Conservation (phyloP, 306 rosid genomes). For the Nissolia schottii region DNA sequence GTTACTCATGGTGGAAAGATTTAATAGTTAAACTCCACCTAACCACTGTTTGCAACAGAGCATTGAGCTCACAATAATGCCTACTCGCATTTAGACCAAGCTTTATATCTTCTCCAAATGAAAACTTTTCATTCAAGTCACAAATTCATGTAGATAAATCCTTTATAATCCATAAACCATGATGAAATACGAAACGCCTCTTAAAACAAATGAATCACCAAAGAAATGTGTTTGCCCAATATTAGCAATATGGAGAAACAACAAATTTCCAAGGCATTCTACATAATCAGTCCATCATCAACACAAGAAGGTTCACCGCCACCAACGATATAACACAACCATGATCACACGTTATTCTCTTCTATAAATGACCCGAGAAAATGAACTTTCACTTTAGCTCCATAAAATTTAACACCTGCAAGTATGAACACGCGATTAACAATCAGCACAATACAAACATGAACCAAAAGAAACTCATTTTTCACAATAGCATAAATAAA, state of each 20-base stretch:
- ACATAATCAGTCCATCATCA: not conserved
- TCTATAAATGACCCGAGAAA: not conserved
- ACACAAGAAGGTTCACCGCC: not conserved
- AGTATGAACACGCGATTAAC: not conserved
- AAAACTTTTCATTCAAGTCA: not conserved
- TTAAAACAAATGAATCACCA: not conserved
- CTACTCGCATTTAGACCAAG: not conserved
- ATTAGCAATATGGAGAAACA: not conserved
- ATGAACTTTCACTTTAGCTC: slow-evolving; percentile 19
- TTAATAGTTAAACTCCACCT: slow-evolving; percentile 22
- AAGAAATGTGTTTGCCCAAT: slow-evolving; percentile 16
- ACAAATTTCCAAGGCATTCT: not conserved
- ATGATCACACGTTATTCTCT: not conserved
- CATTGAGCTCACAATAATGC: slow-evolving; percentile 11
- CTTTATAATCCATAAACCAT: not conserved
- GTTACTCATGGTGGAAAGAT: slow-evolving; percentile 56
- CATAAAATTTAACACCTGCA: slow-evolving; percentile 26
- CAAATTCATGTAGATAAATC: not conserved
- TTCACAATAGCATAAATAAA: not conserved
- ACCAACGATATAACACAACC: not conserved
- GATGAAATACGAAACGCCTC: slow-evolving; percentile 17
- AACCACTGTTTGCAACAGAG: slow-evolving; percentile 24
- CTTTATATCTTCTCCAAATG: not conserved
- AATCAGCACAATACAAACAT: not conserved
- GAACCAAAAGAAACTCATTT: slow-evolving; percentile 2